These are phyloP conservation scores for Fusarium verrucosum DNA, from an alignment of 2,329 filamentous ascomycete genomes.

Conservation along the genomic window DNA sequence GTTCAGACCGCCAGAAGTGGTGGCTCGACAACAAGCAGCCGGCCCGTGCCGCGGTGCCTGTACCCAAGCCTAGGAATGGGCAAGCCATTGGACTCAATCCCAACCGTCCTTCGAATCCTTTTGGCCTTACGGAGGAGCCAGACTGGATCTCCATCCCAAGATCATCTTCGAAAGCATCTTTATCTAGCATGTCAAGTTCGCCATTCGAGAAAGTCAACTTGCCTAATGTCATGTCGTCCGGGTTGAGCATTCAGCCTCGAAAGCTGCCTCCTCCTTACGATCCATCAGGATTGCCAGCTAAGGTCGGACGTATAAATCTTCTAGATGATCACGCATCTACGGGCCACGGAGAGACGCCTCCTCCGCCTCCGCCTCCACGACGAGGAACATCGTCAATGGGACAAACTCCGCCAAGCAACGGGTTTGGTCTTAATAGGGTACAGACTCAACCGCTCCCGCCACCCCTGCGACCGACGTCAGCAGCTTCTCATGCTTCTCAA, in stretches of 20 bases:
- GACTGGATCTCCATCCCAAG: constrained; percentile 82
- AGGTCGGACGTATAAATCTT: constrained; percentile 56
- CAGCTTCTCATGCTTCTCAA: constrained; percentile 49
- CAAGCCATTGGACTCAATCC: constrained; percentile 74
- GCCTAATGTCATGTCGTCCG: constrained; percentile 56
- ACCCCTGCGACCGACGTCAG: constrained; percentile 48
- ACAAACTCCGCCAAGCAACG: constrained; percentile 19
- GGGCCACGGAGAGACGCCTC: constrained; percentile 51
- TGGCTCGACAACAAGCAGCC: constrained; percentile 77
- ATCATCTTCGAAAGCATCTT: constrained; percentile 62
- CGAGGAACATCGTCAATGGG: constrained; percentile 49
- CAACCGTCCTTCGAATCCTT: constrained; percentile 82
- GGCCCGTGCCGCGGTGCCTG: constrained; percentile 75
- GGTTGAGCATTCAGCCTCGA: constrained; percentile 57
- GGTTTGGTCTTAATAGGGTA: constrained; percentile 35
- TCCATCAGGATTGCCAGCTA: constrained; percentile 56
- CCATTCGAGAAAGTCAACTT: constrained; percentile 67
- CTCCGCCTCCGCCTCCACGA: constrained; percentile 57
- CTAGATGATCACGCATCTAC: constrained; percentile 51
- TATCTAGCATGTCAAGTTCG: constrained; percentile 67
- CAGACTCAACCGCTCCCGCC: constrained; percentile 44
- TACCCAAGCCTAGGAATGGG: constrained; percentile 63
- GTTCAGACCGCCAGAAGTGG: constrained; percentile 75
- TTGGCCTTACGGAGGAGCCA: constrained; percentile 74
- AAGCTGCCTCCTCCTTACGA: constrained; percentile 64